Evolutionary conservation across 768 basidiomycete genomes (phyloP).

Genomic region (Serendipita sp.): DNA sequence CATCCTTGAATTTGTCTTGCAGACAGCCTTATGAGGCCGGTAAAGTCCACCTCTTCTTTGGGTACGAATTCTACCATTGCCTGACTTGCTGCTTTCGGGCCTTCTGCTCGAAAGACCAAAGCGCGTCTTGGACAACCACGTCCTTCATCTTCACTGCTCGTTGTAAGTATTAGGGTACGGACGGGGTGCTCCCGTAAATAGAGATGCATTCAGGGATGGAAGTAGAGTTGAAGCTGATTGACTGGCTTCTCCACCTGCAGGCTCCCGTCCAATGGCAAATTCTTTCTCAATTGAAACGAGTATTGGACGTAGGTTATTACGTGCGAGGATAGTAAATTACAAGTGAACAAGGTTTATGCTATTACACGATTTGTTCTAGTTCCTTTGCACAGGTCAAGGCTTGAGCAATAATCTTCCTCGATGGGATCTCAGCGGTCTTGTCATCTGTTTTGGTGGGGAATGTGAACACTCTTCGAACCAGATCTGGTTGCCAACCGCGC

Average conservation of each 20-base stretch:
- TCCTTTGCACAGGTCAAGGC: slow-evolving; percentile 71
- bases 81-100: slow-evolving; percentile 31
- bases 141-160: slow-evolving; percentile 48
- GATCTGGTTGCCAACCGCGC: slow-evolving; percentile 75
- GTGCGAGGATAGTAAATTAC: background rate
- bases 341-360: background rate
- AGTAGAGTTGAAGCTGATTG: no score
- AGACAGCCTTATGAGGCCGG: slow-evolving; percentile 47
- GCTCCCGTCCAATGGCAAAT: no score
- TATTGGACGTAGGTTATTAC: no score
- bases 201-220: slow-evolving; percentile 40
- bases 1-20: slow-evolving; percentile 65
- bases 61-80: slow-evolving; percentile 78
- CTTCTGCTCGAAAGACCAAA: slow-evolving; percentile 51
- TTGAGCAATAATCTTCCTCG: slow-evolving; percentile 63
- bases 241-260: background rate
- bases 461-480: slow-evolving; percentile 48
- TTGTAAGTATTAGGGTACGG: slow-evolving; percentile 55
- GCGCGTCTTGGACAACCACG: slow-evolving; percentile 42
- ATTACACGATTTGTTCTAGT: slow-evolving; percentile 76
- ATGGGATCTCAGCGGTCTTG: slow-evolving; percentile 60
- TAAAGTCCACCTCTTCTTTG: slow-evolving; percentile 52
- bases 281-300: no score
- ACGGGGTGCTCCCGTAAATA: slow-evolving; percentile 47
- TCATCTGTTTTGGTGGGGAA: slow-evolving; percentile 76